Percentiles rank a stretch among this genome's conserved stretches.
Conservation (phyloP, 2,329 filamentous ascomycete genomes). For the Alternaria sp. region DNA sequence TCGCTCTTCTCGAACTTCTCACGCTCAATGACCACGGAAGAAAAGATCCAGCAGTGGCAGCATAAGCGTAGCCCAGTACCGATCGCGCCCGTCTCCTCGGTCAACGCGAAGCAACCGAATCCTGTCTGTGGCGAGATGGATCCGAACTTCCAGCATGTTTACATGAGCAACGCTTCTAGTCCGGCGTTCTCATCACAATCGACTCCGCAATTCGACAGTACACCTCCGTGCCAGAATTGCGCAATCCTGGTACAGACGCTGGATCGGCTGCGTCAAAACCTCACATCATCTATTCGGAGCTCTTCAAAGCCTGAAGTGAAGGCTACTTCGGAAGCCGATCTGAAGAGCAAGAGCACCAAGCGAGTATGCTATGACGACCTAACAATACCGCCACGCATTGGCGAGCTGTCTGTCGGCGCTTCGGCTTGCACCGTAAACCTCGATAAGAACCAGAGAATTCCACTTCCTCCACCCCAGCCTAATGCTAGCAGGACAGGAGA, state of each 20-base stretch:
- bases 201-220: background rate
- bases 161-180: slow-evolving; percentile 12
- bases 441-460: background rate
- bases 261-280: slow-evolving; percentile 28
- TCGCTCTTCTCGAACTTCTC: slow-evolving; percentile 30
- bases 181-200: background rate
- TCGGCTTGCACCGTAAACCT: background rate
- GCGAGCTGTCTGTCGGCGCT: background rate
- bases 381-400: background rate
- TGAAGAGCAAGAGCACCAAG: background rate
- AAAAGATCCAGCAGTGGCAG: slow-evolving; percentile 27
- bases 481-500: background rate
- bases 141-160: slow-evolving; percentile 20
- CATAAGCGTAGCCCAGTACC: background rate
- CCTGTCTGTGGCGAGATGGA: slow-evolving; percentile 28
- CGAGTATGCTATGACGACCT: background rate
- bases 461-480: background rate
- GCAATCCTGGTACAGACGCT: slow-evolving; percentile 31
- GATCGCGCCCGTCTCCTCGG: background rate
- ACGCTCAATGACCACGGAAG: slow-evolving; percentile 33
- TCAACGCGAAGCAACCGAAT: background rate
- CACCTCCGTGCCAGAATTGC: slow-evolving; percentile 29
- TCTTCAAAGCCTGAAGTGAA: background rate
- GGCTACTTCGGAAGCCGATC: background rate
- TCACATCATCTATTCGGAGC: background rate